Evolutionary conservation across 306 rosid genomes (phyloP).

Genomic region (Vicia faba): DNA sequence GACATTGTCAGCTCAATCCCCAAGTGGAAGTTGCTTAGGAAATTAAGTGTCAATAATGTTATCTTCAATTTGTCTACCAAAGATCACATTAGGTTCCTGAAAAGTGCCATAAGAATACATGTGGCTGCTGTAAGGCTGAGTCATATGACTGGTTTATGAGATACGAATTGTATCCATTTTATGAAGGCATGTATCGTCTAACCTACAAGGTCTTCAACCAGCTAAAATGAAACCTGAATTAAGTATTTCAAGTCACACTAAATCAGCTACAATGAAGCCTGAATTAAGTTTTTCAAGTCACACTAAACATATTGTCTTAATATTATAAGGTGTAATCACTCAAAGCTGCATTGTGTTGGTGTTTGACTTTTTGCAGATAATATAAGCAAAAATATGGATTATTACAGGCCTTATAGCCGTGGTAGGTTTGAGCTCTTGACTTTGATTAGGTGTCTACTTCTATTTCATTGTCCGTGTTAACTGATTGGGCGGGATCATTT

Average conservation of each 20-base stretch:
- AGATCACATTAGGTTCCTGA: conserved; percentile 37
- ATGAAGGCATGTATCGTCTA: conserved; percentile 10
- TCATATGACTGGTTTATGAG: conserved; percentile 46
- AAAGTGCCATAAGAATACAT: conserved; percentile 38
- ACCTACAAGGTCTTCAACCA: conserved; percentile 25
- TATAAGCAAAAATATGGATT: conserved; percentile 34
- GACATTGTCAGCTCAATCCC: neutral
- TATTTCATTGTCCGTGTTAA: neutral
- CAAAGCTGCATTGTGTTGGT: conserved; percentile 7
- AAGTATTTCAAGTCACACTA: conserved; percentile 4
- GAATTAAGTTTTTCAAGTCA: conserved; percentile 29
- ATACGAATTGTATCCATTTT: conserved; percentile 51
- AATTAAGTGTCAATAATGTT: neutral
- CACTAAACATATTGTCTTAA: neutral
- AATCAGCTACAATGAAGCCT: neutral
- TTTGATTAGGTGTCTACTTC: conserved; percentile 8
- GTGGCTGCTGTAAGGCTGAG: conserved; percentile 32
- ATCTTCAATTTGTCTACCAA: conserved; percentile 1
- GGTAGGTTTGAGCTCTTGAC: conserved; percentile 14
- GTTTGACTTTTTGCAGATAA: conserved; percentile 31
- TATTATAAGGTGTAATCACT: neutral
- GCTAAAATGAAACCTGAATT: conserved; percentile 17
- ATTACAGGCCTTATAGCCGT: conserved; percentile 12
- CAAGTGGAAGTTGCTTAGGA: neutral
- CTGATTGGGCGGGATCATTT: conserved; percentile 5